Conservation (phyloP, 2,329 filamentous ascomycete genomes). For the Microdochium paspali region DNA sequence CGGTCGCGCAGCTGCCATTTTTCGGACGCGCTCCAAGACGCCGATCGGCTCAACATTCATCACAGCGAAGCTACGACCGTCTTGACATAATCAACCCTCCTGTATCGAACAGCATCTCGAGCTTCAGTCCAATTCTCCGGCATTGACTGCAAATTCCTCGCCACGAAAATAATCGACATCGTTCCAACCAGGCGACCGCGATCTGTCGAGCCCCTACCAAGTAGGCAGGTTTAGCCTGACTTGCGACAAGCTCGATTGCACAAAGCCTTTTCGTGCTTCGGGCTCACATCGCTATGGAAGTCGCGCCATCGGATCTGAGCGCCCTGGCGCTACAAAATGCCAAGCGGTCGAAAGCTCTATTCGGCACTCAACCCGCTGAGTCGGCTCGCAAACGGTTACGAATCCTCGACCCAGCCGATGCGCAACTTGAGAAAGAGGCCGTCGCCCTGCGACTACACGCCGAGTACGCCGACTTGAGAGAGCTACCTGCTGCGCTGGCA, state of each 20-base stretch:
- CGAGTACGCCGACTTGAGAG: conserved; percentile 18
- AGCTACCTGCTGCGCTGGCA: conserved; percentile 18
- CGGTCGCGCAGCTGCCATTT: background rate
- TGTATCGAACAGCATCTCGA: too few species aligned
- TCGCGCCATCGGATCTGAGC: conserved; percentile 14
- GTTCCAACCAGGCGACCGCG: too few species aligned
- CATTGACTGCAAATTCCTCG: too few species aligned
- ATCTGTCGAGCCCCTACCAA: background rate
- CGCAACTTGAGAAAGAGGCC: conserved; percentile 16
- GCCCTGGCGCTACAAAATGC: conserved; percentile 18
- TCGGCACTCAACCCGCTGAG: conserved; percentile 10
- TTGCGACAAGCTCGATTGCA: background rate
- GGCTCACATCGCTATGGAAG: conserved; percentile 9
- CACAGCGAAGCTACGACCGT: too few species aligned
- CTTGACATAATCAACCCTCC: too few species aligned
- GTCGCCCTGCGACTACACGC: conserved; percentile 20
- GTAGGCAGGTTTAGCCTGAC: background rate
- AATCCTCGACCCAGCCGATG: conserved; percentile 12
- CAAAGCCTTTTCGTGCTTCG: background rate
- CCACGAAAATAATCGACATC: too few species aligned
- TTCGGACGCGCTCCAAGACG: background rate
- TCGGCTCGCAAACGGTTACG: conserved; percentile 14
- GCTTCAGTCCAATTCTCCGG: too few species aligned
- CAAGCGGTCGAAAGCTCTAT: conserved; percentile 18
- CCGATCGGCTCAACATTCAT: too few species aligned